Percentiles rank a stretch among this genome's conserved stretches.
phyloP scores from a whole-genome alignment of 495 filamentous ascomycete genomes.

The Delitschia confertaspora region DNA sequence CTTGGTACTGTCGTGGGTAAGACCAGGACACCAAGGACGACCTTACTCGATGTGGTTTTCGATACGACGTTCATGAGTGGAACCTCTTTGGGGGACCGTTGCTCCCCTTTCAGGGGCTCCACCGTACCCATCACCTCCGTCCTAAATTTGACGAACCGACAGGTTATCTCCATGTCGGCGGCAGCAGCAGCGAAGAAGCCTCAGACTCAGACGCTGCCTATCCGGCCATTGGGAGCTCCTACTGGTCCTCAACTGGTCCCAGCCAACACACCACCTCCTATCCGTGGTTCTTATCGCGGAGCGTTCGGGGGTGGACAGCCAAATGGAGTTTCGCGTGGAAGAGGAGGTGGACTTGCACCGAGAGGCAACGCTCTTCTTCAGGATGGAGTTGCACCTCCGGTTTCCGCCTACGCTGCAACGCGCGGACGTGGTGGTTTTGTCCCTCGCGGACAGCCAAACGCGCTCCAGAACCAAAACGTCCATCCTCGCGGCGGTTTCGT shows the following conservation, averaged over 20 bases:
- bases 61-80: constrained; percentile 94
- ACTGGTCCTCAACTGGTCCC: constrained; percentile 54
- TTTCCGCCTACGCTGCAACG: constrained; percentile 21
- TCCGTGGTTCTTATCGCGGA: constrained; percentile 64
- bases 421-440: constrained; percentile 30
- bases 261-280: constrained; percentile 56
- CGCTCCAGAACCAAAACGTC: constrained; percentile 10
- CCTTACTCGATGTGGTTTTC: constrained; percentile 84
- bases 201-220: constrained; percentile 46
- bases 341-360: constrained; percentile 22
- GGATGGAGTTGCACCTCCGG: constrained; percentile 26
- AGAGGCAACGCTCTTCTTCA: constrained; percentile 3
- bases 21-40: constrained; percentile 69
- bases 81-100: constrained; percentile 77
- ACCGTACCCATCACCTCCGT: constrained; percentile 76
- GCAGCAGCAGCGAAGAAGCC: constrained; percentile 48
- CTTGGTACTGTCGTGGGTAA: constrained; percentile 88
- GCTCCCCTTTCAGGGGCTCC: constrained; percentile 91
- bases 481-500: constrained; percentile 11
- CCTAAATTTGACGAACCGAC: constrained; percentile 75
- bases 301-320: constrained; percentile 45
- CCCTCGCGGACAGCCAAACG: constrained; percentile 27
- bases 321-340: constrained; percentile 17
- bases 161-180: constrained; percentile 67
- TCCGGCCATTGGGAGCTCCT: constrained; percentile 43